A percentile compares a stretch with the other conserved stretches of the same genome.
Evolutionary conservation across 192 early-diverging fungal species (phyloP).

Genomic region (Coemansia sp.): DNA sequence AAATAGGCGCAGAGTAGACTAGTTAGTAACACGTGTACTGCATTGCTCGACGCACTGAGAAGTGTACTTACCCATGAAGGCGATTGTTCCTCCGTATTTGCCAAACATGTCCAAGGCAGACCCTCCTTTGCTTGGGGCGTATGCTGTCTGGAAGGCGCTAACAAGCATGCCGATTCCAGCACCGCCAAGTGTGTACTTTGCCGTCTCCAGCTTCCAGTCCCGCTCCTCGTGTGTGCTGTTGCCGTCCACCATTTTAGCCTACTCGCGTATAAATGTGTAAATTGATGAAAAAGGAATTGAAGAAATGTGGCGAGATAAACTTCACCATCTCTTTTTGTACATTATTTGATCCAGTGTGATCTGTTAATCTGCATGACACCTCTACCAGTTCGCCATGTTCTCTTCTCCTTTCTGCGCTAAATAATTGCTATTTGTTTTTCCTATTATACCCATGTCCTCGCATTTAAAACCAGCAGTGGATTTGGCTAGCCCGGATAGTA

Average conservation of each 20-base stretch:
- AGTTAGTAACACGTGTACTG: not conserved
- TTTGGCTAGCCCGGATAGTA: not conserved
- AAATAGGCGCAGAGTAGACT: not conserved
- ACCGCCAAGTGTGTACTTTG: conserved; percentile 52
- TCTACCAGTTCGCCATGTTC: not conserved
- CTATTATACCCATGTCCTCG: not conserved
- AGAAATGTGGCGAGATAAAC: not conserved
- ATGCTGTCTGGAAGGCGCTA: conserved; percentile 70
- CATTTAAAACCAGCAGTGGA: not conserved
- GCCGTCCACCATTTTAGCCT: conserved; percentile 11
- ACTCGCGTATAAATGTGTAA: not conserved
- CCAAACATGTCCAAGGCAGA: conserved; percentile 59
- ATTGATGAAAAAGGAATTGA: not conserved
- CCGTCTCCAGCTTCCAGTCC: conserved; percentile 50
- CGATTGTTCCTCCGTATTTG: conserved; percentile 66
- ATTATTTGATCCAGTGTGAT: not conserved
- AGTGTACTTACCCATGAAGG: conserved; percentile 64
- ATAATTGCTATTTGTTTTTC: not conserved
- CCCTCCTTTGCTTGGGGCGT: conserved; percentile 42
- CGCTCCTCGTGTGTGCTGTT: conserved; percentile 17
- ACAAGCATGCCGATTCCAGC: conserved; percentile 71
- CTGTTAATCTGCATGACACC: not conserved
- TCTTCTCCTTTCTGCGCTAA: not conserved
- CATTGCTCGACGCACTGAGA: not conserved
- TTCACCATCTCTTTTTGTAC: not conserved